Evolutionary conservation across 2,329 filamentous ascomycete genomes (phyloP).

Genomic region (Arthrobotrys sinensis): DNA sequence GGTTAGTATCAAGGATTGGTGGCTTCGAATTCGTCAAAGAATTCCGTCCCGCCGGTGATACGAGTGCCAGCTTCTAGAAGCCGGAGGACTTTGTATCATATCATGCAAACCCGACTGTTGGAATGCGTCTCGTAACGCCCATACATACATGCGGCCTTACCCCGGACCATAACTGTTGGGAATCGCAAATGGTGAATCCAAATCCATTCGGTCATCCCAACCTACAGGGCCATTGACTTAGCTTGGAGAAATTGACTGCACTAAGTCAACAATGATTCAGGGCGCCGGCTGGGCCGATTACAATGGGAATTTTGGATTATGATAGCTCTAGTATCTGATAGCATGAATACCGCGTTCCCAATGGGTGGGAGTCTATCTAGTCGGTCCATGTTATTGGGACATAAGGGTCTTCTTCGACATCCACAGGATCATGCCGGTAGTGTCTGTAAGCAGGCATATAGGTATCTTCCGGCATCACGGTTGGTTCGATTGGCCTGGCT

Average conservation of each 20-base stretch:
- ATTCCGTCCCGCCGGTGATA: constrained; percentile 28
- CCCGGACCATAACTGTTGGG: constrained; percentile 49
- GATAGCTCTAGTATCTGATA: not conserved
- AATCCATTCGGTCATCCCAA: constrained; percentile 37
- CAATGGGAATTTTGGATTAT: no score
- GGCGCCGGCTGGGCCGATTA: not conserved
- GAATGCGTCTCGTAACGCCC: constrained; percentile 34
- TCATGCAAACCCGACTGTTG: constrained; percentile 22
- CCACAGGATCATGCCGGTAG: constrained; percentile 8
- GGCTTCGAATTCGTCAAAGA: constrained; percentile 6
- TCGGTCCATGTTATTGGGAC: not conserved
- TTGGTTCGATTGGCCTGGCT: not conserved
- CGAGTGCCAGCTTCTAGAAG: constrained; percentile 42
- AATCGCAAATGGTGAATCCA: constrained; percentile 37
- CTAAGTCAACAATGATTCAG: constrained; percentile 21
- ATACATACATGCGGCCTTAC: constrained; percentile 17
- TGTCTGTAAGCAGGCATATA: not conserved
- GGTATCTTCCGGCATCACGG: constrained; percentile 9
- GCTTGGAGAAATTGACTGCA: not conserved
- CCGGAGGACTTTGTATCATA: constrained; percentile 1
- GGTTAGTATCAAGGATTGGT: not conserved
- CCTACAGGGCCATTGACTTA: constrained; percentile 15
- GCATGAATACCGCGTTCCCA: not conserved
- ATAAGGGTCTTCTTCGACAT: not conserved
- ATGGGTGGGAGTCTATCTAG: not conserved